These are phyloP conservation scores for Hericium alpestre DNA, from an alignment of 768 basidiomycete genomes.

Conservation along the genomic window DNA sequence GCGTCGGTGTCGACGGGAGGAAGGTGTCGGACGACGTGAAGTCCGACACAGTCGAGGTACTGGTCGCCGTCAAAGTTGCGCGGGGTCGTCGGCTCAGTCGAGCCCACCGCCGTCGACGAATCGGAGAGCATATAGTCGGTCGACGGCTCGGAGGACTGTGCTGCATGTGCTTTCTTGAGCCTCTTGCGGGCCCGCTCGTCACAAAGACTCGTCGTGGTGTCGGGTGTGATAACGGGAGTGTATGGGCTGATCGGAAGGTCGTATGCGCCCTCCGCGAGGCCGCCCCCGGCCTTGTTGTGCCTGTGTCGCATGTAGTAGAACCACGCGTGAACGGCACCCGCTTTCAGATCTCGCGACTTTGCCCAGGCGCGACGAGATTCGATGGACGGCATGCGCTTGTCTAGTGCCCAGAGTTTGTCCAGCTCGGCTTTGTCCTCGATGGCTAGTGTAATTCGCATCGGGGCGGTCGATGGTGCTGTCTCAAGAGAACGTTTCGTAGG, in stretches of 20 bases:
- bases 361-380: slow-evolving; percentile 6
- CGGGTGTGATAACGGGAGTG: too few relatives aligned
- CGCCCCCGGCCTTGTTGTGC: background rate
- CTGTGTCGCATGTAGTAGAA: background rate
- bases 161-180: background rate
- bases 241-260: background rate
- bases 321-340: slow-evolving; percentile 1
- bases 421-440: background rate
- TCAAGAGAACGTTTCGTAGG: too few relatives aligned
- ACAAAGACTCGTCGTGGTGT: background rate
- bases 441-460: background rate
- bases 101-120: background rate
- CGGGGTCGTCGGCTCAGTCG: background rate
- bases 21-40: background rate
- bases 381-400: slow-evolving; percentile 2
- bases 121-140: background rate
- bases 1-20: background rate
- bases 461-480: background rate
- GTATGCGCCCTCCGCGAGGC: background rate
- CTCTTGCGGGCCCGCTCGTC: background rate
- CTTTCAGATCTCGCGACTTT: background rate
- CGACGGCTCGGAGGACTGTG: background rate
- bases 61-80: too few relatives aligned
- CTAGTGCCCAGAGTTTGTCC: slow-evolving; percentile 1
- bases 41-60: background rate